Base-by-base conservation (phyloP, 1,139 yeast genomes). In the Hemisphaericaspora xylanilytica region DNA sequence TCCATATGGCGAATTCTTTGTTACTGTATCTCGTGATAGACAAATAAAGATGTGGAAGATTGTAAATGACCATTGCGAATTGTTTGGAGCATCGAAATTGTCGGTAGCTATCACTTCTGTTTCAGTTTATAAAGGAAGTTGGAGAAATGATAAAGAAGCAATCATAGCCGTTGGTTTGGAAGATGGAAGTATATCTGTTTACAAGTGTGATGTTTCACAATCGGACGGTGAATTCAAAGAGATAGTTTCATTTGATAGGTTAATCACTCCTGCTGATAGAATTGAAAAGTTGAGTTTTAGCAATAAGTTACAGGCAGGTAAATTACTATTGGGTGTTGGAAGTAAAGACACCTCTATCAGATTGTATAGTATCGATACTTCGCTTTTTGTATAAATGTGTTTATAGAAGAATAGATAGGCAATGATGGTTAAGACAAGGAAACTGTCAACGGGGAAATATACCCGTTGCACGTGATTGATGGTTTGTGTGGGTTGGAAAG, bases 1-100 rank as follows among this genome's bases (percentile, higher is more conserved):
- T 9, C 44, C 50, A 5, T 43, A 49, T 14, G 59, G 61, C 5
- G 41, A 56, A 28, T 61, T 59, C 22, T 90, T 92, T 54, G 68
- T 87, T 16, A 92, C 97, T 0, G 95, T 82, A 0, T 85, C 97
- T 3, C 78, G 99, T 61, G 99, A 94, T 59, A 86, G 80, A 55
- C 73, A 76, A 13, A 59, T 90, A 36, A 88, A 86, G 56, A 52
- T 81, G 10, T 92, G 98, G 98, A 55, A 54, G 16, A 51, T 73
- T 8, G 55, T 48, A 3, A 51, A 48, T 18, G 25, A n/a, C 5
- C 20, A 28, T 1, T 32, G 15, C 13, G 47, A 53, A 27, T 40
- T 63, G 38, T 48, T 58, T 7, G 59, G 57, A 24, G 40, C 61
- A 7, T 43, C 68, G 20, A 81, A 77, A 47, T 61, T 80, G 29